These are phyloP conservation scores for Citrullus colocynthis DNA, from an alignment of 306 rosid species.

Conservation along the genomic window DNA sequence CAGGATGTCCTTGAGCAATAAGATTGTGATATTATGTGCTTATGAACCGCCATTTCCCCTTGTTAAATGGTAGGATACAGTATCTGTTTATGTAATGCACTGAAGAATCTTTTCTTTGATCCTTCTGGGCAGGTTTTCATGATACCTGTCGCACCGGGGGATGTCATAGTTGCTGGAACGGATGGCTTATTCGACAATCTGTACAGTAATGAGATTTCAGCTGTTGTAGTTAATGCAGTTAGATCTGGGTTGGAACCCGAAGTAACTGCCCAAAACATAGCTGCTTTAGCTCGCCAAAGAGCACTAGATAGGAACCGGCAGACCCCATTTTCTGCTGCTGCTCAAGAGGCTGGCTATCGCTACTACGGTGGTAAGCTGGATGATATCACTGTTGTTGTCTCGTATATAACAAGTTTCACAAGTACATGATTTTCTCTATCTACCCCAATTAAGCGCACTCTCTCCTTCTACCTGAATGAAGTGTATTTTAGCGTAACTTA, in stretches of 20 bases:
- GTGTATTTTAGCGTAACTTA: background rate
- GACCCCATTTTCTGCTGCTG: constrained; percentile 77
- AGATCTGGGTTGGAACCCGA: constrained; percentile 60
- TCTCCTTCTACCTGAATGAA: background rate
- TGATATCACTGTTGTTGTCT: constrained; percentile 73
- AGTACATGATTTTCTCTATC: background rate
- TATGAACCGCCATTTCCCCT: background rate
- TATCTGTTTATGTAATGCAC: background rate
- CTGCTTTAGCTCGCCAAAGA: constrained; percentile 69
- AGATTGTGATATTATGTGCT: background rate
- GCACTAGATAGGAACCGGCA: constrained; percentile 55
- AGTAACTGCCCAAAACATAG: constrained; percentile 71
- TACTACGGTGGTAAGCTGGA: constrained; percentile 88
- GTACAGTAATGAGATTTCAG: constrained; percentile 47
- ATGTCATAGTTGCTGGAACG: constrained; percentile 69
- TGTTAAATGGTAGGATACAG: background rate
- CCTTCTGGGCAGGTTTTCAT: constrained; percentile 34
- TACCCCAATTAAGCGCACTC: background rate
- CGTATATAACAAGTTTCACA: constrained; percentile 36
- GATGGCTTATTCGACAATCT: constrained; percentile 91
- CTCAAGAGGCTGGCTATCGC: constrained; percentile 78
- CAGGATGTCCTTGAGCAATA: background rate
- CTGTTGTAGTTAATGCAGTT: constrained; percentile 44
- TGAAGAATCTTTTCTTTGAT: constrained; percentile 5
- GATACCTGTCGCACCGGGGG: constrained; percentile 51